phyloP scores from a whole-genome alignment of 202 grass and related monocot genomes.

The Setaria viridis region DNA sequence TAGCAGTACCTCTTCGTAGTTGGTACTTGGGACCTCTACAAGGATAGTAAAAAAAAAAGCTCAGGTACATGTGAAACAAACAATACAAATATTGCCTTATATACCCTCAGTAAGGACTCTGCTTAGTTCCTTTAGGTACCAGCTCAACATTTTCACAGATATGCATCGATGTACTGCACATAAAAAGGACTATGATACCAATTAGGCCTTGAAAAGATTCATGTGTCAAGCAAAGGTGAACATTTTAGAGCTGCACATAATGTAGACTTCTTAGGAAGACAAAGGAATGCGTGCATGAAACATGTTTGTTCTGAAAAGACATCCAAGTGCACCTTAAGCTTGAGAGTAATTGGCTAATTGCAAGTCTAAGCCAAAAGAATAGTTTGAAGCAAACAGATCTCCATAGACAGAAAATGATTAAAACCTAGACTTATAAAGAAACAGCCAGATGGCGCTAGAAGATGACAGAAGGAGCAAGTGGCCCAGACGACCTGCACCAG shows the following conservation, averaged over 20 bases:
- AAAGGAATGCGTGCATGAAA: neutral
- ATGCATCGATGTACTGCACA: conserved; percentile 16
- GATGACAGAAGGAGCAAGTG: neutral
- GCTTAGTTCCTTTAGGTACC: no score
- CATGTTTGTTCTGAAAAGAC: neutral
- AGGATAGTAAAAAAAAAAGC: no score
- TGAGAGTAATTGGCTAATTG: neutral
- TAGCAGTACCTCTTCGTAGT: neutral
- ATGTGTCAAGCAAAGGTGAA: neutral
- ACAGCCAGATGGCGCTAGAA: neutral
- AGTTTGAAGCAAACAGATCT: neutral
- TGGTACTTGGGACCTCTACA: neutral
- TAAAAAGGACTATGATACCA: neutral
- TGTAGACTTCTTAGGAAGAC: neutral
- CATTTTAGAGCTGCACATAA: neutral
- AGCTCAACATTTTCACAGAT: conserved; percentile 23
- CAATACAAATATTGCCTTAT: conserved; percentile 1
- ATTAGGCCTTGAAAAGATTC: neutral
- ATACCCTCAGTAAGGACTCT: no score
- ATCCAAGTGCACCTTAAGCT: neutral
- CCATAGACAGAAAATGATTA: neutral
- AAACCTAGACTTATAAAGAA: neutral
- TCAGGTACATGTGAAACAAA: neutral
- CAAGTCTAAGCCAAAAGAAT: conserved; percentile 10
- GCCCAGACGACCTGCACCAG: neutral